Evolutionary conservation across 129 eudicot genomes (phyloP).

Genomic region (Arctium lappa): DNA sequence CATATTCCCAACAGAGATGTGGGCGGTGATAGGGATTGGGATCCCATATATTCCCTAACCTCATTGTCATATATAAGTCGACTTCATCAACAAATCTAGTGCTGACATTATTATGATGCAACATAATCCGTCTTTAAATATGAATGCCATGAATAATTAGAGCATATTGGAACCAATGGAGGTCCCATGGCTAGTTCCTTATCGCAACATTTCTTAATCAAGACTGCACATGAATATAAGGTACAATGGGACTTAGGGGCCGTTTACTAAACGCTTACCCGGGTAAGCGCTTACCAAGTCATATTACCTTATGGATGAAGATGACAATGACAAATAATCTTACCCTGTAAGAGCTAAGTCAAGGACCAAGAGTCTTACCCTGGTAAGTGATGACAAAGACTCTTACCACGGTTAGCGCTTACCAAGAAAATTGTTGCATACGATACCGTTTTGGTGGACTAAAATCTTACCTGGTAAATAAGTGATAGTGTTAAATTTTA

Average conservation of each 20-base stretch:
- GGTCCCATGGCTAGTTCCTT: not conserved
- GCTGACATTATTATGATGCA: not conserved
- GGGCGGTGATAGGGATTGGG: not conserved
- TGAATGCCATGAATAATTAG: not conserved
- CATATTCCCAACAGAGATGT: not conserved
- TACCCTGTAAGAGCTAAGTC: too few relatives aligned
- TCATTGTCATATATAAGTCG: not conserved
- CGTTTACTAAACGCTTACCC: too few relatives aligned
- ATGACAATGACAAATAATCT: too few relatives aligned
- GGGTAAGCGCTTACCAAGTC: too few relatives aligned
- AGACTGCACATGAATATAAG: not conserved
- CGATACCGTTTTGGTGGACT: too few relatives aligned
- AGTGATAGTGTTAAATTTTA: too few relatives aligned
- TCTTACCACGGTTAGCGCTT: too few relatives aligned
- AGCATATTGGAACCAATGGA: not conserved
- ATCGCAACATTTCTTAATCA: not conserved
- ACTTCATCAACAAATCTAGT: not conserved
- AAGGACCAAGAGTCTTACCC: too few relatives aligned
- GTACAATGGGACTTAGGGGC: not conserved
- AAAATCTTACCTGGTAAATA: too few relatives aligned
- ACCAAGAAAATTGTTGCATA: too few relatives aligned
- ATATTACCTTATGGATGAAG: too few relatives aligned
- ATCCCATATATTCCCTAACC: not conserved
- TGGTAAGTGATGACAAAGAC: too few relatives aligned
- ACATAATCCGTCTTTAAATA: not conserved